Evolutionary conservation across 164 flowering plant genomes (phyloP).

Genomic region (Macadamia tetraphylla): DNA sequence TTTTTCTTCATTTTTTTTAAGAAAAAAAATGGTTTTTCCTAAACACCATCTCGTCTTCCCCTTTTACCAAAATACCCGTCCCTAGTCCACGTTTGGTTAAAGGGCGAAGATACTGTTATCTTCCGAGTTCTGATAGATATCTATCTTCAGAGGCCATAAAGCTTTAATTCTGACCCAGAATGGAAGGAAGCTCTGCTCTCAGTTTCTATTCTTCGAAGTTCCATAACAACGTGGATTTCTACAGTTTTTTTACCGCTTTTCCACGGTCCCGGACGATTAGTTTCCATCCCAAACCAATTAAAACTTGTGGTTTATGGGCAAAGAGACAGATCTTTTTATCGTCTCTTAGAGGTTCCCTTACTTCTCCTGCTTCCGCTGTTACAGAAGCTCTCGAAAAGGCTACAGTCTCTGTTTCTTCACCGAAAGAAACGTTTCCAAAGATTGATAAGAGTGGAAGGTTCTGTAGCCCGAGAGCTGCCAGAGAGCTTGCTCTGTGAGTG

Average conservation of each 20-base stretch:
- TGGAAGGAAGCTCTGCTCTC: constrained; percentile 28
- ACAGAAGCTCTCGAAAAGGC: constrained; percentile 21
- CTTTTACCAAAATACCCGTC: no score
- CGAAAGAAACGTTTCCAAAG: constrained; percentile 43
- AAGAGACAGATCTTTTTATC: constrained; percentile 8
- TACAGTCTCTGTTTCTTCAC: constrained; percentile 13
- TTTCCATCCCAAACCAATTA: constrained; percentile 10
- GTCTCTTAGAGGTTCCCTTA: constrained; percentile 16
- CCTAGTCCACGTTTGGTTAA: not conserved
- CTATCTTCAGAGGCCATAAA: no score
- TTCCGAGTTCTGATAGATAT: no score
- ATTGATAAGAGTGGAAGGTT: constrained; percentile 80
- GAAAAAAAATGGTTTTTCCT: no score
- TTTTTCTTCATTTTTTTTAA: no score
- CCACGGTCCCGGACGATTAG: constrained; percentile 6
- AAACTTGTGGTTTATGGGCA: not conserved
- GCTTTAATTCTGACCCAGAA: not conserved
- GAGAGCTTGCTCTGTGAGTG: constrained; percentile 80
- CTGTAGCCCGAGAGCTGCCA: constrained; percentile 91
- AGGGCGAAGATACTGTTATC: not conserved
- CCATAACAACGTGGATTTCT: constrained; percentile 4
- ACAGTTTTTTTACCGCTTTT: constrained; percentile 6
- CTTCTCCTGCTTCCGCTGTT: constrained; percentile 23
- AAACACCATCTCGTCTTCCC: no score
- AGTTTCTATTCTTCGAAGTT: constrained; percentile 19